Base-by-base conservation (phyloP, 2,329 filamentous ascomycete genomes). In the Neonectria punicea region DNA sequence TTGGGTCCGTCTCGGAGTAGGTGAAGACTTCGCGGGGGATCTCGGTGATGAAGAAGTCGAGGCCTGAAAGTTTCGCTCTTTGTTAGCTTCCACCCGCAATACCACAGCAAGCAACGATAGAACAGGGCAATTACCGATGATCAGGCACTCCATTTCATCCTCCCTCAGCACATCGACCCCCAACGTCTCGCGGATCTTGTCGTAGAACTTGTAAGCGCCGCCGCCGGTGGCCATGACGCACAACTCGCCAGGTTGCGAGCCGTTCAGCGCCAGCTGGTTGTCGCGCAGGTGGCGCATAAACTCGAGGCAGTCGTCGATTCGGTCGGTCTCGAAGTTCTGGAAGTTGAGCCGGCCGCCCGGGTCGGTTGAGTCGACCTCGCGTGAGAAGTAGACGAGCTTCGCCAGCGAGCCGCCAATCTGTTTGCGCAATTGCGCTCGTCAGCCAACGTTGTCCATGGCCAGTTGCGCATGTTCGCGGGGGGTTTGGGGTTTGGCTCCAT, bases 11-110 rank as follows among this genome's bases (percentile, higher is more conserved):
- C 78, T 97, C 95, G 77, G 92, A 94, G 80, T 98, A 98, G 20
- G 94, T 98, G 76, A 99, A 99, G 59, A 99, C 95, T 81, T 99
- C 96, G 72, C 92, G 90, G 20, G 96, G 96, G 65, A 99, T 98
- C 78, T 98, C 94, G 70, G 93, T 97, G 76, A 98, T 98, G 85
- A 99, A 98, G 83, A 98, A 99, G 78, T 99, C 96, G 47, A 99
- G 89, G 13, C 95, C 94, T 93, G 18, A 18, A 8, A 28, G 16
- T 44, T 20, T 34, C 28, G 49, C 51, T 32, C 11, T 32, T 14
- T 14, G 50, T 73, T 53, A 74, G 68, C 36, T 49, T 18, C 30
- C 14, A 47, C 39, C 22, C 25, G 22, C 46, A 20, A 32, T 18
- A 36, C 22, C 20, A 14, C 25, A 22, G 10, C 16, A 41, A 16